Evolutionary conservation across 2,329 filamentous ascomycete genomes (phyloP), one percentile per base, ranked within the genome.

Genomic region (Piedraia hortae): DNA sequence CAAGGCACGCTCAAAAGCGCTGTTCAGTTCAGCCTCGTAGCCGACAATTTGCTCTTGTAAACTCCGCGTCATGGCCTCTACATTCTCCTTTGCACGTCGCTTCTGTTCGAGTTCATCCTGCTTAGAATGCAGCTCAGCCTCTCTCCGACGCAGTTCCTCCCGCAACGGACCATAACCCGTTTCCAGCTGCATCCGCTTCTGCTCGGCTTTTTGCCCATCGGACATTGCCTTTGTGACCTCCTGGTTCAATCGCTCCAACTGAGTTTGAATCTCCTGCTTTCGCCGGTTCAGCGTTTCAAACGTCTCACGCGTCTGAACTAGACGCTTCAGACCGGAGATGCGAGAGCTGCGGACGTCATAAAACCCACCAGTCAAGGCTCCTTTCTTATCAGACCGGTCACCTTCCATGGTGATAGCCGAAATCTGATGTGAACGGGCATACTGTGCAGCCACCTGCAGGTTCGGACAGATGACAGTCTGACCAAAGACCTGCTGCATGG

Each of bases 401-500:
- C 85, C 85, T 26, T 93, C 80, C 3, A 75, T 72, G 0, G 85
- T 97, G 32, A 97, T 90, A 15, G 77, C 80, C 35, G 78, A 78
- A 12, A 93, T 67, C 10, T 73, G 73, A 37, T 93, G 82, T 35
- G 73, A 89, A 37, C 82, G 65, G 11, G 85, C 75, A 41, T 91
- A 91, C 39, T 91, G 78, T 7, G 72, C 64, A 21, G 80, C 85
- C 26, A 90, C 63, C 21, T 73, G 63, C 29, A 97, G 51, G 33
- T 77, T 89, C 3, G 82, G 80, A 34, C 85, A 93, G 25, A 97
- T 71, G 23, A 97, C 77, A 0, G 77, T 85, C 45, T 77, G 88
- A 20, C 80, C 85, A 46, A 97, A 97, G 1, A 97, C 77, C 41
- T 91, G 80, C 39, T 74, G 67, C 43, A 97, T 85, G 0, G 85